Base-by-base conservation (phyloP, 23 red algal genomes). In the Agarophyton chilense region DNA sequence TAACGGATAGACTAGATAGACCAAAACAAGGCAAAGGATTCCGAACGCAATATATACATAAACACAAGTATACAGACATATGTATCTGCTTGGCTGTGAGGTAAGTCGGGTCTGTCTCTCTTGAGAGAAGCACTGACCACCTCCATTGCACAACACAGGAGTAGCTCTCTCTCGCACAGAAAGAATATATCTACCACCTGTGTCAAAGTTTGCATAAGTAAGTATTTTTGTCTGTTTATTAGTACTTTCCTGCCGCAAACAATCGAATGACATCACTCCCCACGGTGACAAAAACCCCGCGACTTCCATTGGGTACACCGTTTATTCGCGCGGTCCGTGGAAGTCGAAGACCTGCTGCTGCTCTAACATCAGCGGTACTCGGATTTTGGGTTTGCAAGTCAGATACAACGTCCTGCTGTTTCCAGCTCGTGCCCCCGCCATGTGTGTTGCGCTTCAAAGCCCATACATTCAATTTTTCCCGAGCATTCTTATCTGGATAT, bases 161-260 rank as follows among this genome's bases (percentile, higher is more conserved):
- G n/a, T n/a, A n/a, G n/a, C n/a, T n/a, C n/a, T n/a, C n/a, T n/a
- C n/a, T n/a, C n/a, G n/a, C n/a, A n/a, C n/a, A n/a, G n/a, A n/a
- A n/a, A n/a, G n/a, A n/a, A n/a, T n/a, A n/a, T n/a, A 6, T 47
- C 44, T 12, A 6, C 44, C 44, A 12, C 12, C 44, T 12, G 12
- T 47, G 44, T 47, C 44, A 47, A 47, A 47, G 44, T 47, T 47
- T 47, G 44, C 44, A 12, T 47, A 47, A 47, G 12, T 47, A 47
- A 9, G 12, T 12, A 47, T 47, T 9, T 47, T 9, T 47, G 44
- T n/a, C n/a, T n/a, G n/a, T n/a, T n/a, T n/a, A n/a, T n/a, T 29
- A 61, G 35, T 82, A 82, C 78, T 46, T 58, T 4, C 62, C 82
- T 39, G 64, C 82, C 8, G 60, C 82, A 71, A 71, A 86, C 10